Evolutionary conservation across 768 basidiomycete genomes (phyloP).

Genomic region (Trametes elegans): DNA sequence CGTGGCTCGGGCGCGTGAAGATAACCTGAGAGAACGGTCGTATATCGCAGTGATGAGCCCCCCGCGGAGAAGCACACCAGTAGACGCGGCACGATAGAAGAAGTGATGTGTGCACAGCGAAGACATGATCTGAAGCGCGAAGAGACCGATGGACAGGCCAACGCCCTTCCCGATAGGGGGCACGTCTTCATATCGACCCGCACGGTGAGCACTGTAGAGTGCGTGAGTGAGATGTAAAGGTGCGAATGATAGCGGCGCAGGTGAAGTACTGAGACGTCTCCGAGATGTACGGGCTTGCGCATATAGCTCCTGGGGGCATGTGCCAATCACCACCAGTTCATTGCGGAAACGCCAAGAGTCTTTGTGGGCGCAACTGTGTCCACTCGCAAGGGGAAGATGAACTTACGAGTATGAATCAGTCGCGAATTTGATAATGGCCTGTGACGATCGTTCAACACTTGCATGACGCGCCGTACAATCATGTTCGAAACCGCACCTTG

Average conservation of each 20-base stretch:
- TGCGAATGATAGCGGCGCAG: too few species aligned
- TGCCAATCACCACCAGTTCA: too few species aligned
- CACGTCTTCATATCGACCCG: constrained; percentile 23
- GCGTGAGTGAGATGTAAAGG: too few species aligned
- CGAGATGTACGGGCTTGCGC: too few species aligned
- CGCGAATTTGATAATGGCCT: constrained; percentile 74
- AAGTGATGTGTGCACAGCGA: constrained; percentile 78
- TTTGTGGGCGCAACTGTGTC: too few species aligned
- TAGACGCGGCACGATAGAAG: constrained; percentile 71
- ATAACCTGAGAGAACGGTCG: constrained; percentile 69
- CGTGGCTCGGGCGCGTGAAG: constrained; percentile 73
- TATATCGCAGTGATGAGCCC: constrained; percentile 90
- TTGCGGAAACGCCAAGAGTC: too few species aligned
- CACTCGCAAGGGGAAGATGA: too few species aligned
- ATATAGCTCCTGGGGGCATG: too few species aligned
- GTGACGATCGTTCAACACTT: neutral
- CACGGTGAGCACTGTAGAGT: constrained; percentile 24
- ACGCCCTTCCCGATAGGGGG: constrained; percentile 59
- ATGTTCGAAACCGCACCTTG: constrained; percentile 47
- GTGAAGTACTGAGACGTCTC: too few species aligned
- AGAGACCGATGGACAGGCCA: constrained; percentile 70
- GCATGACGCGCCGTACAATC: neutral
- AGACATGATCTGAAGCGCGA: constrained; percentile 63
- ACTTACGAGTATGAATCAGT: constrained; percentile 52
- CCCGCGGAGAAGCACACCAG: constrained; percentile 78